These are phyloP conservation scores for Parietaria judaica DNA, from an alignment of 306 rosid genomes.

Conservation along the genomic window DNA sequence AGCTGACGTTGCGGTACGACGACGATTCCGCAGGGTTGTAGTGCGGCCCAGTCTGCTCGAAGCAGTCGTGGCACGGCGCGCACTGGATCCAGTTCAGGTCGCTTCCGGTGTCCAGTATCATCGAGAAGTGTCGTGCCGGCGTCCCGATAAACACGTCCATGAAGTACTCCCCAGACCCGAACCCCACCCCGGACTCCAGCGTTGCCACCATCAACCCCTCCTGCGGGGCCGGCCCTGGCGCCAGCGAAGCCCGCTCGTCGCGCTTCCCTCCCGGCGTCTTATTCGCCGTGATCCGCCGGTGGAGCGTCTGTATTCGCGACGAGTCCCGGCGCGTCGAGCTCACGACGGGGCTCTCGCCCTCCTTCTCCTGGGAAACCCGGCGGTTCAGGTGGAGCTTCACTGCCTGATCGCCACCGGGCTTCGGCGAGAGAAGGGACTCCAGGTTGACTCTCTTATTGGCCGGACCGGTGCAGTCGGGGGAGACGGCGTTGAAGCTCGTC, in stretches of 20 bases:
- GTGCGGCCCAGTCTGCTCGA: constrained; percentile 73
- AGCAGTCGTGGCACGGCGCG: constrained; percentile 80
- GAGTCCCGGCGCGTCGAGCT: constrained; percentile 54
- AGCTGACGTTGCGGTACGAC: constrained; percentile 62
- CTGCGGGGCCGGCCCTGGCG: constrained; percentile 38
- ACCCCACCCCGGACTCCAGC: constrained; percentile 84
- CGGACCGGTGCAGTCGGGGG: constrained; percentile 49
- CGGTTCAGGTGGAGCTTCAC: constrained; percentile 64
- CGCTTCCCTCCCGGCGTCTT: constrained; percentile 62
- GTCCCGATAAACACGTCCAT: constrained; percentile 94
- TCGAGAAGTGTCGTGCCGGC: constrained; percentile 81
- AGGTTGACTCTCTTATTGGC: constrained; percentile 21
- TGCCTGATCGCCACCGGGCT: constrained; percentile 9
- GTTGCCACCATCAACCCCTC: constrained; percentile 75
- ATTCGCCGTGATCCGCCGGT: constrained; percentile 52
- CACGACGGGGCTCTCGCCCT: constrained; percentile 37
- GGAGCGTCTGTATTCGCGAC: constrained; percentile 72
- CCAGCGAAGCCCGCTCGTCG: not conserved
- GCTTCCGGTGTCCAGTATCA: constrained; percentile 93
- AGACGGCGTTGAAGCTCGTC: constrained; percentile 44
- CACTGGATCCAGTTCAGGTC: constrained; percentile 99
- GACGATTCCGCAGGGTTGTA: constrained; percentile 76
- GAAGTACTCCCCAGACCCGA: constrained; percentile 96
- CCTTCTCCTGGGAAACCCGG: constrained; percentile 23
- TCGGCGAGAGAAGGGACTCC: no score